Evolutionary conservation across 192 early-diverging fungal genomes (phyloP).

Genomic region (Rhizophagus sp.): DNA sequence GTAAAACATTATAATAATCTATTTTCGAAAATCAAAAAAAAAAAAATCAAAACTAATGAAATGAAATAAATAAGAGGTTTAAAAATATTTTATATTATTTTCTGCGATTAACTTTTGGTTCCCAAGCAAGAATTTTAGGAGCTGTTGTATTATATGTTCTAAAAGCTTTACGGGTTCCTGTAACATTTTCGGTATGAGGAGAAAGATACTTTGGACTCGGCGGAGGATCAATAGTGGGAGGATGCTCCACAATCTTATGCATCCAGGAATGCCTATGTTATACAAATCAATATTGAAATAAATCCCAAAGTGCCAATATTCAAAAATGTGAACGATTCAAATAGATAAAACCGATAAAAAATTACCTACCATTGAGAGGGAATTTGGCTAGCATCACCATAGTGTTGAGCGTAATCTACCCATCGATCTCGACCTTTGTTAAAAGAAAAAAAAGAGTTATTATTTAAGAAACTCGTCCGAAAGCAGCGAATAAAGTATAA

Average conservation of each 20-base stretch:
- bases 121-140: constrained; percentile 57
- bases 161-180: constrained; percentile 48
- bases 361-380: constrained; percentile 67
- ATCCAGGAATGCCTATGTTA: constrained; percentile 42
- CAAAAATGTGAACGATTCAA: too few relatives aligned
- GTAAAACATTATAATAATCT: background rate
- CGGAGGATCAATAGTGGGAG: constrained; percentile 37
- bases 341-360: background rate
- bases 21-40: background rate
- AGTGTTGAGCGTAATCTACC: constrained; percentile 61
- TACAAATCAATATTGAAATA: background rate
- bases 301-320: background rate
- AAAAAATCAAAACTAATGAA: background rate
- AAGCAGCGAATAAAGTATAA: background rate
- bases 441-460: background rate
- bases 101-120: constrained; percentile 39
- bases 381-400: constrained; percentile 58
- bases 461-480: background rate
- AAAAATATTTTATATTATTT: background rate
- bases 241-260: constrained; percentile 43
- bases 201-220: constrained; percentile 38
- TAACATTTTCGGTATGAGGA: constrained; percentile 43
- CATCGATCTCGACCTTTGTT: constrained; percentile 72
- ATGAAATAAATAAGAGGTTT: background rate
- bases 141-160: constrained; percentile 61